Evolutionary conservation across 495 filamentous ascomycete genomes (phyloP).

Genomic region (Xylona heveae): DNA sequence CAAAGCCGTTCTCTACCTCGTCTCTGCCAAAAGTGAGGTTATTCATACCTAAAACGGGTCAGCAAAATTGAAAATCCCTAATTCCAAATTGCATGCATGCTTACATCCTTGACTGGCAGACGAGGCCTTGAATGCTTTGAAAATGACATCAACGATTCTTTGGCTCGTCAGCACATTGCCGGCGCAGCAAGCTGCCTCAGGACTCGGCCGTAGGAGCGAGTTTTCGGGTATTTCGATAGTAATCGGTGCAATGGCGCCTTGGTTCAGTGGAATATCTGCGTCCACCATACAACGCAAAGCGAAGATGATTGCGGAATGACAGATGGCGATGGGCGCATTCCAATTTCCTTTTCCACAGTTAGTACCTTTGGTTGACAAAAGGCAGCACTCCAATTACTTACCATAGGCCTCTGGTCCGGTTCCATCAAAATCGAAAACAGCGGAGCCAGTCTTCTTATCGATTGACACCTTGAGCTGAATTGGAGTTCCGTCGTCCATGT

Average conservation of each 20-base stretch:
- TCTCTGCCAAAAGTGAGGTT: constrained; percentile 10
- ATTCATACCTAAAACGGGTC: too few relatives aligned
- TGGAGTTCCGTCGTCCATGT: background rate
- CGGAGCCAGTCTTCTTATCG: background rate
- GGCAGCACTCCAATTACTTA: too few relatives aligned
- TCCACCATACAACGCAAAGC: constrained; percentile 10
- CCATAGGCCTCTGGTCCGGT: background rate
- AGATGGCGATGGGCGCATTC: constrained; percentile 12
- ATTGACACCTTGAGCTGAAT: background rate
- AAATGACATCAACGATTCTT: constrained; percentile 12
- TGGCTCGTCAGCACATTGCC: constrained; percentile 12
- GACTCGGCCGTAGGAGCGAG: constrained; percentile 9
- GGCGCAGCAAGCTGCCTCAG: constrained; percentile 8
- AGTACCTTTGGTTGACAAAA: too few relatives aligned
- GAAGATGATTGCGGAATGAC: constrained; percentile 12
- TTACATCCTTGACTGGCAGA: constrained; percentile 12
- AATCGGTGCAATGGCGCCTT: constrained; percentile 12
- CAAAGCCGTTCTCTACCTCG: constrained; percentile 4
- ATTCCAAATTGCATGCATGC: too few relatives aligned
- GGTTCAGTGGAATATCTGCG: constrained; percentile 13
- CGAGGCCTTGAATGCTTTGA: constrained; percentile 12
- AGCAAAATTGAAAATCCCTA: too few relatives aligned
- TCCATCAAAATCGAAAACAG: background rate
- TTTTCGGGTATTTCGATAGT: constrained; percentile 8
- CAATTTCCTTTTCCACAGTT: constrained; percentile 2